phyloP scores from a whole-genome alignment of 148 eudicot species.

The Nepenthes gracilis region DNA sequence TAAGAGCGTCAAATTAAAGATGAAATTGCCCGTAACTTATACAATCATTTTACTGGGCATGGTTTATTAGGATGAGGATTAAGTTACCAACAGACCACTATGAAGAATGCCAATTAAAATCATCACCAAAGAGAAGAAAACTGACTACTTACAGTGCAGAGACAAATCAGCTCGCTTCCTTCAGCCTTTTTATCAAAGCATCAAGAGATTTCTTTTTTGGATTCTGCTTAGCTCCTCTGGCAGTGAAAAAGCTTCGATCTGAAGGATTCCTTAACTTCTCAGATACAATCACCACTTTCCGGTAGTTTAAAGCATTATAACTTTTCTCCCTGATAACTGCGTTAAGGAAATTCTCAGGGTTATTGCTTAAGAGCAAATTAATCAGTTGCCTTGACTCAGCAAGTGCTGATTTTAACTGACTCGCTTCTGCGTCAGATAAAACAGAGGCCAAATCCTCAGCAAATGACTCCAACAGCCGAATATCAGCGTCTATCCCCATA shows the following conservation, averaged over 20 bases:
- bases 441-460: slow-evolving; percentile 63
- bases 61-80: background rate
- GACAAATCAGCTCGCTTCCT: slow-evolving; percentile 64
- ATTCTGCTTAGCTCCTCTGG: slow-evolving; percentile 69
- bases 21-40: too few relatives aligned
- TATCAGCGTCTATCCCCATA: slow-evolving; percentile 73
- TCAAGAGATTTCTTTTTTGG: slow-evolving; percentile 91
- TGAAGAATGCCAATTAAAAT: slow-evolving; percentile 14
- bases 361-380: slow-evolving; percentile 78
- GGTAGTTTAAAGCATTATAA: slow-evolving; percentile 72
- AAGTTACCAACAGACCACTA: slow-evolving; percentile 21
- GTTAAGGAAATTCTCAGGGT: slow-evolving; percentile 85
- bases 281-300: slow-evolving; percentile 71
- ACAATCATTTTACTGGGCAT: too few relatives aligned
- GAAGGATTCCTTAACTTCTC: slow-evolving; percentile 88
- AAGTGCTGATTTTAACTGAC: slow-evolving; percentile 53
- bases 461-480: slow-evolving; percentile 67
- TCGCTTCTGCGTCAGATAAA: slow-evolving; percentile 60
- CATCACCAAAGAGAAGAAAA: slow-evolving; percentile 15
- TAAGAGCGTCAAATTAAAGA: too few relatives aligned
- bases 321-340: slow-evolving; percentile 89
- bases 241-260: slow-evolving; percentile 69
- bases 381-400: slow-evolving; percentile 74
- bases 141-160: slow-evolving; percentile 29
- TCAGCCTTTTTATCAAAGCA: slow-evolving; percentile 75